A percentile compares a stretch with the other conserved stretches of the same genome.
phyloP scores from a whole-genome alignment of 106 monocot species.

The Phalaenopsis equestris region DNA sequence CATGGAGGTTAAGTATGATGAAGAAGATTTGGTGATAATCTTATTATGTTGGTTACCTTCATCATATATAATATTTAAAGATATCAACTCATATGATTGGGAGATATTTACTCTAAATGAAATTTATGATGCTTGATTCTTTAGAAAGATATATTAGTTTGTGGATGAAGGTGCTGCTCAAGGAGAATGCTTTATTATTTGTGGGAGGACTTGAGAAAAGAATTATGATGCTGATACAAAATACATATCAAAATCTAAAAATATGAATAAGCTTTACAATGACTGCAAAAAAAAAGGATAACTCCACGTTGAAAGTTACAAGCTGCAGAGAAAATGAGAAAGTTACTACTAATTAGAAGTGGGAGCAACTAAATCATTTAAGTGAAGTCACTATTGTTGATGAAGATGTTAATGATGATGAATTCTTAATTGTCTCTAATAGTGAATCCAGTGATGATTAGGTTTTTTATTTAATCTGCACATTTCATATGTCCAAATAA shows the following conservation, averaged over 20 bases:
- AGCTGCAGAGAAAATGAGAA: neutral
- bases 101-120: neutral
- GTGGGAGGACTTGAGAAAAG: neutral
- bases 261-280: neutral
- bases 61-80: neutral
- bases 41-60: neutral
- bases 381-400: neutral
- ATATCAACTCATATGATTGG: neutral
- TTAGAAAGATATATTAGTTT: neutral
- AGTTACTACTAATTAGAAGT: neutral
- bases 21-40: neutral
- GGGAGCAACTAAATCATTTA: neutral
- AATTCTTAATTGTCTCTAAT: neutral
- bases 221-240: neutral
- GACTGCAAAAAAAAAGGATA: neutral
- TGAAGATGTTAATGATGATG: neutral
- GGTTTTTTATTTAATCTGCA: slow-evolving; percentile 1
- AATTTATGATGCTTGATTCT: neutral
- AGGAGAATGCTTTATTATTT: neutral
- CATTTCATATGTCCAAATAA: slow-evolving; percentile 6
- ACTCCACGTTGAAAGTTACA: neutral
- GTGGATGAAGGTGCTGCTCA: neutral
- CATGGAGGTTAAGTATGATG: neutral
- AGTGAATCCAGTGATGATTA: neutral
- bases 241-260: neutral